Evolutionary conservation across 2,329 filamentous ascomycete species (phyloP), one percentile per base, ranked within the genome.

Genomic region (Cryphonectria naterciae): DNA sequence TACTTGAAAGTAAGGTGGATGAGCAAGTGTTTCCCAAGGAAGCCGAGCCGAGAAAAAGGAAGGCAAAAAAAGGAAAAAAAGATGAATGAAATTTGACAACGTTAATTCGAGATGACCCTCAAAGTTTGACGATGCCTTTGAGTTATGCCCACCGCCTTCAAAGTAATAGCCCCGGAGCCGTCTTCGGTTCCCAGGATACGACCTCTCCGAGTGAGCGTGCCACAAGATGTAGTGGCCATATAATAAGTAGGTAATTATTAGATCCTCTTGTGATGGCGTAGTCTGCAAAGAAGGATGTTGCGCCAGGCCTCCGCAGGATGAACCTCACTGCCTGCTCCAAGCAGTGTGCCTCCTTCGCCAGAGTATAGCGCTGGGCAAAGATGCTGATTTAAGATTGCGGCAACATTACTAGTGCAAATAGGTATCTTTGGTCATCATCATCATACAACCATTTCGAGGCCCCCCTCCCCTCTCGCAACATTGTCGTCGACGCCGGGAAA

Each of bases 371-470:
- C 54, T 58, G 54, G 28, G 2, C 54, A 32, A 58, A 58, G 28
- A 58, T n/a, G 28, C 54, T 35, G 28, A 8, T 8, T 17, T 28
- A 5, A 35, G 35, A 35, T 58, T 39, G 32, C 35, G 32, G 35
- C 32, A 39, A 10, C 7, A 61, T 61, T 61, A 61, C 58, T 39
- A 61, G 63, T 49, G 63, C 63, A 65, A 65, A 65, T 65, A 65
- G 63, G 63, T 65, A 65, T 65, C 63, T 22, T 22, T 28, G 28
- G 10, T 46, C 13, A 32, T 65, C 19, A 61, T n/a, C 17, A 39
- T 39, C 32, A 37, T 39, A n/a, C 35, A 39, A 19, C 54, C 25
- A 17, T 8, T 32, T 17, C 28, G 13, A 32, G 15, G 32, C 32
- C 32, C 54, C 54, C 15, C 28, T 7, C 46, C 46, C 7, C 19